phyloP scores from a whole-genome alignment of 768 basidiomycete genomes.

The Clavaria fumosa region DNA sequence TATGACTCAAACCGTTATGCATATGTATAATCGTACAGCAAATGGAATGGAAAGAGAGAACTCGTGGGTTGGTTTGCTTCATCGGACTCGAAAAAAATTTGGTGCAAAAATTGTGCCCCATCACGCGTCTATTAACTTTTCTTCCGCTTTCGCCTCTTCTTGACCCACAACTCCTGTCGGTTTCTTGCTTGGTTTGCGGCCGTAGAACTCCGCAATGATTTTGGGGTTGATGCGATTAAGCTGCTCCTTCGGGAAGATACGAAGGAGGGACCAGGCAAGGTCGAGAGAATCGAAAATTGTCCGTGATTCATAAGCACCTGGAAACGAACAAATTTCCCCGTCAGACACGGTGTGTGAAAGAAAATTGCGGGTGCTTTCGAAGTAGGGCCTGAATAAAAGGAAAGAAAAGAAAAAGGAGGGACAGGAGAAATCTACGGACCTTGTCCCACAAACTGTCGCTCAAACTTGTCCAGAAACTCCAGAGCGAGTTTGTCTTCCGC shows the following conservation, averaged over 20 bases:
- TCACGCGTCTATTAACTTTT: conserved; percentile 54
- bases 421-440: conserved; percentile 28
- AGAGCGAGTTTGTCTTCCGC: conserved; percentile 91
- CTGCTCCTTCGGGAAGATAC: conserved; percentile 98
- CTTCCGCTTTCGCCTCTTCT: conserved; percentile 24
- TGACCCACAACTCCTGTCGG: conserved; percentile 31
- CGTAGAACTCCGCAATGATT: conserved; percentile 90
- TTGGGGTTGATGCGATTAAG: conserved; percentile 96
- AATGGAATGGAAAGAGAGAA: too few species aligned
- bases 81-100: too few species aligned
- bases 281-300: conserved; percentile 96
- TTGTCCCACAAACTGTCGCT: conserved; percentile 94
- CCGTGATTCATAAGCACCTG: conserved; percentile 88
- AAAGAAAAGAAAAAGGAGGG: conserved; percentile 3
- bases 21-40: too few species aligned
- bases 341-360: too few species aligned
- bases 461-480: conserved; percentile 97
- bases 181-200: conserved; percentile 63
- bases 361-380: conserved; percentile 9
- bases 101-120: too few species aligned
- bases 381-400: conserved; percentile 3
- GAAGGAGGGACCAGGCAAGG: conserved; percentile 88
- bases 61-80: too few species aligned
- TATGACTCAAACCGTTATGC: too few species aligned
- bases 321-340: too few species aligned